Base-by-base conservation (phyloP, 2,329 filamentous ascomycete genomes). In the Eutypa lata region DNA sequence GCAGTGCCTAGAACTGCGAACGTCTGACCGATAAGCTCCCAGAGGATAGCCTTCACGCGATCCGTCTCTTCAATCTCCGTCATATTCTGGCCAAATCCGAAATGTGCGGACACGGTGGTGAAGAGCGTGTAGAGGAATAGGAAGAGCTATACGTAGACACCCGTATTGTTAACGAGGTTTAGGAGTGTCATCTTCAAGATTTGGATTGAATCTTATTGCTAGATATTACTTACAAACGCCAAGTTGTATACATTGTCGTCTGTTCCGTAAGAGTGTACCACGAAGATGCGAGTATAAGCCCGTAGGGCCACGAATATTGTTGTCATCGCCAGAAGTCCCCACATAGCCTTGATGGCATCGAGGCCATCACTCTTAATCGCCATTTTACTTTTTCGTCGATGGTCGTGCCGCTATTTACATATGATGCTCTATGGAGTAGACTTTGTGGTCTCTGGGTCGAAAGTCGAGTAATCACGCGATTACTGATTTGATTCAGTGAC, bases 1-100 rank as follows among this genome's bases (percentile, higher is more conserved):
- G 48, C 48, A 35, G 40, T 49, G 16, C 35, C 35, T 6, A 49
- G 21, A 19, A 43, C 22, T 4, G 48, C 48, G n/a, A 43, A 49
- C 3, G 37, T 43, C 37, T 49, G 37, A 6, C 21, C 37, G 18
- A 49, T 28, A 7, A 22, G 19, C 37, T 49, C 48, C 16, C 13
- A 28, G 3, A 43, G 35, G n/a, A 43, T 43, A 26, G 37, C 48
- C 18, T 43, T 43, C 19, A 16, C 21, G 18, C 18, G 48, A n/a
- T 43, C 16, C 24, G 16, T 7, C 16, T 26, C 26, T 18, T 5
- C 19, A 22, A 43, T 18, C 5, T 43, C 35, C 37, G 3, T 24
- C 22, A 26, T 49, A n/a, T 43, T 28, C 26, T 49, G 35, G 19
- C 48, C 37, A 19, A 48, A 40, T 2, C 31, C 47, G n/a, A 38